A percentile compares a stretch with the other conserved stretches of the same genome.
Conservation (phyloP, 2,329 filamentous ascomycete genomes). For the Ophiostoma piceae region DNA sequence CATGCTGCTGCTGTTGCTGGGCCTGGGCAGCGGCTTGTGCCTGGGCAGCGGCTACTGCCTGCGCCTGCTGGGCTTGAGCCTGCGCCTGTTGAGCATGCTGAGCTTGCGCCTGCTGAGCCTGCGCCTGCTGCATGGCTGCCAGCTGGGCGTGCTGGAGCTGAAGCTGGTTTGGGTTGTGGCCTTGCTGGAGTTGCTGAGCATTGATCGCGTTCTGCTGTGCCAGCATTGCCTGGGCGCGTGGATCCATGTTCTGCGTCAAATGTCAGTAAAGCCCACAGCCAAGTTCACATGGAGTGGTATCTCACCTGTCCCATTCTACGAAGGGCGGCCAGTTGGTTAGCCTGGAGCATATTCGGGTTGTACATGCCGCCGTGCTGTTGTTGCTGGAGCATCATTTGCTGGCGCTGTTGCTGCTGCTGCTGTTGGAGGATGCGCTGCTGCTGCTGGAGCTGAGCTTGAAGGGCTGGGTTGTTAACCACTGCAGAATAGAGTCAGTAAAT, state of each 20-base stretch:
- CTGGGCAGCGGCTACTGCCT: conserved; percentile 16
- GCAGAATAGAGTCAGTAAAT: too few relatives aligned
- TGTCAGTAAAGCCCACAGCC: background rate
- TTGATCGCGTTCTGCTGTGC: conserved; percentile 46
- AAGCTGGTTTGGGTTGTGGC: conserved; percentile 32
- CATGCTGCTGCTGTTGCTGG: conserved; percentile 39
- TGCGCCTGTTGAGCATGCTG: conserved; percentile 40
- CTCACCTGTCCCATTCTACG: conserved; percentile 32
- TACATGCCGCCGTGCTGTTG: conserved; percentile 50
- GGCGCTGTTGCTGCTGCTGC: conserved; percentile 44
- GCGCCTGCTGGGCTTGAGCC: conserved; percentile 35
- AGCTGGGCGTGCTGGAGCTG: conserved; percentile 26
- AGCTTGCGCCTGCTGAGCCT: conserved; percentile 21
- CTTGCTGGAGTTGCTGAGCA: conserved; percentile 39
- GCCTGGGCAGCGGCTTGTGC: conserved; percentile 29
- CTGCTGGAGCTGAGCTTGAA: conserved; percentile 45
- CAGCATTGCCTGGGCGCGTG: conserved; percentile 38
- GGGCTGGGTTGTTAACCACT: conserved; percentile 33
- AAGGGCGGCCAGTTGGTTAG: conserved; percentile 37
- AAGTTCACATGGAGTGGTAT: background rate
- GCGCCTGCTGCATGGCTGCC: conserved; percentile 39
- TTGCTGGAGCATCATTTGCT: conserved; percentile 45
- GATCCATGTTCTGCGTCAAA: conserved; percentile 15
- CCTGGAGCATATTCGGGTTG: conserved; percentile 51
- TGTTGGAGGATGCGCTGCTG: conserved; percentile 51